Conservation (phyloP, 2,329 filamentous ascomycete genomes). For the Claviceps maximensis region DNA sequence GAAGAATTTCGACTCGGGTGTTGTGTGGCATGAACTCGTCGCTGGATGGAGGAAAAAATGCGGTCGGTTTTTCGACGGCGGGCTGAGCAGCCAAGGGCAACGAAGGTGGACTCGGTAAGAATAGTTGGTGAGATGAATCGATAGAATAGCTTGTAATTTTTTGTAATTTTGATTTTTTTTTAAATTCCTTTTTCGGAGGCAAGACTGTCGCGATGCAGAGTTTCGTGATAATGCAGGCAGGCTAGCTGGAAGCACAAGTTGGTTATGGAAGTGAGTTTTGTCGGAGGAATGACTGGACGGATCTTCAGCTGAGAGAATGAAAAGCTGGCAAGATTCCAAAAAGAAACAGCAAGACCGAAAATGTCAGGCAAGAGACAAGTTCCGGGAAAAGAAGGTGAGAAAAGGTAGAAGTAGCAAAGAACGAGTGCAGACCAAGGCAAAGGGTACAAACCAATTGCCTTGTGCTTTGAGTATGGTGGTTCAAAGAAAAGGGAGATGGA, state of each 20-base stretch:
- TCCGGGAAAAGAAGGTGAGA: neutral
- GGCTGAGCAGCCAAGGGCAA: neutral
- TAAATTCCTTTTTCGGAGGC: too few relatives aligned
- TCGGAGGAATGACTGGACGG: conserved; percentile 26
- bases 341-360: neutral
- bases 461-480: neutral
- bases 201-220: neutral
- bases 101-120: neutral
- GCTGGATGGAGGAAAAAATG: neutral
- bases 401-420: neutral
- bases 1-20: neutral
- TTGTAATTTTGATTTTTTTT: too few relatives aligned
- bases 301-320: conserved; percentile 22
- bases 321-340: conserved; percentile 13
- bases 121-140: neutral
- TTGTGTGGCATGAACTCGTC: neutral
- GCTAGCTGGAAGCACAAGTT: neutral
- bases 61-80: neutral
- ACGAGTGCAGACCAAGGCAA: neutral
- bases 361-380: neutral
- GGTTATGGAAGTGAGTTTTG: conserved; percentile 5
- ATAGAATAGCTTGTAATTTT: neutral
- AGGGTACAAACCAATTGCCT: neutral
- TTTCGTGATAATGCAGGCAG: neutral
- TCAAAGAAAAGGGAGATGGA: neutral